Percentiles rank a stretch among this genome's conserved stretches.
These are phyloP conservation scores for Trichoderma lentiforme DNA, from an alignment of 2,329 filamentous ascomycete species.

Conservation along the genomic window DNA sequence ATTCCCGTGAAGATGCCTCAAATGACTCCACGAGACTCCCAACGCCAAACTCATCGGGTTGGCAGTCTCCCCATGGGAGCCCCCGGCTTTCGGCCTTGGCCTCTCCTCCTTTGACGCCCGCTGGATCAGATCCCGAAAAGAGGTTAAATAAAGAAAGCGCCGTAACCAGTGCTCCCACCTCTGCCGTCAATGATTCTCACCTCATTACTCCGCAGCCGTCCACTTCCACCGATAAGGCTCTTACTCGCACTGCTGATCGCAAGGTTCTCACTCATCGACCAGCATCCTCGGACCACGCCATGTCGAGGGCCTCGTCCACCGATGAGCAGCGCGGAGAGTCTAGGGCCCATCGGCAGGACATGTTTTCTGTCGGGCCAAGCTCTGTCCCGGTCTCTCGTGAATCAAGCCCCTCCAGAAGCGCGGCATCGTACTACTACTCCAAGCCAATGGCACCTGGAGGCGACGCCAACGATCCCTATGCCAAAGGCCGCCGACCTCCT, in stretches of 20 bases:
- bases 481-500: constrained; percentile 73
- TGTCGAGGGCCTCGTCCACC: constrained; percentile 41
- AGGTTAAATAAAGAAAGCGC: constrained; percentile 32
- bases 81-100: constrained; percentile 70
- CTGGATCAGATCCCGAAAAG: constrained; percentile 58
- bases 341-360: constrained; percentile 48
- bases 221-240: constrained; percentile 49
- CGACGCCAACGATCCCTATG: constrained; percentile 80
- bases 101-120: constrained; percentile 85
- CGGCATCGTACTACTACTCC: constrained; percentile 62
- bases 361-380: constrained; percentile 51
- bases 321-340: constrained; percentile 35
- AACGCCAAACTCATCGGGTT: constrained; percentile 62
- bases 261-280: constrained; percentile 41
- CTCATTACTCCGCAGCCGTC: constrained; percentile 70
- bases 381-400: constrained; percentile 59
- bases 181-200: constrained; percentile 38
- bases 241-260: constrained; percentile 38
- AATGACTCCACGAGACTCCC: constrained; percentile 60
- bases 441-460: constrained; percentile 76
- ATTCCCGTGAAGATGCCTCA: constrained; percentile 58
- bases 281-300: constrained; percentile 41
- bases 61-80: constrained; percentile 64
- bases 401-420: constrained; percentile 60
- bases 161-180: constrained; percentile 31